Percentiles rank a stretch among this genome's conserved stretches.
phyloP scores from a whole-genome alignment of 352 stramenopile species.

The Pythium dissotocum region DNA sequence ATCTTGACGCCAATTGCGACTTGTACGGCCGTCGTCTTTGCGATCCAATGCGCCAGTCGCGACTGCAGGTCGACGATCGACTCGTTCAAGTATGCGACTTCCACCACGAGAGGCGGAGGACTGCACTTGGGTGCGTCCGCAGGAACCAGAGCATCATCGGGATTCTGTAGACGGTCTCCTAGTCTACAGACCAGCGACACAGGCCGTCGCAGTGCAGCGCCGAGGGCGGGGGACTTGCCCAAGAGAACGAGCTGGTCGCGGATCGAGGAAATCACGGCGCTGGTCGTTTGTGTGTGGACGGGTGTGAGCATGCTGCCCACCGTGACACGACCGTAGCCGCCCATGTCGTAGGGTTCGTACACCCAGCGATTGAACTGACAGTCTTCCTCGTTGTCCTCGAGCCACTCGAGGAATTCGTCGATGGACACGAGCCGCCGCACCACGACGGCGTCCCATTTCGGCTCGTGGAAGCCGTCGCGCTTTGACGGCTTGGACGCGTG shows the following conservation, averaged over 20 bases:
- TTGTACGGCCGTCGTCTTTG: conserved; percentile 1
- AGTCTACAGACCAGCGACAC: conserved; percentile 12
- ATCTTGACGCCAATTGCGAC: conserved; percentile 21
- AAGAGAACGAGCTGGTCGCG: neutral
- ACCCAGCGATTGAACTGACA: neutral
- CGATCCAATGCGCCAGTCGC: conserved; percentile 6
- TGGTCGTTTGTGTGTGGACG: neutral
- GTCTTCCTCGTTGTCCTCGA: neutral
- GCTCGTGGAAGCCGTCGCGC: neutral
- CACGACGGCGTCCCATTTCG: neutral
- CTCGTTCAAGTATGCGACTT: conserved; percentile 20
- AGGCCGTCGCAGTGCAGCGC: neutral
- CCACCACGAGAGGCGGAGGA: conserved; percentile 18
- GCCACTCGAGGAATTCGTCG: neutral
- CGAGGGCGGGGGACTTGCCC: neutral
- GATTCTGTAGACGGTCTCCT: conserved; percentile 3
- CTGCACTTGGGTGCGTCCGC: conserved; percentile 10
- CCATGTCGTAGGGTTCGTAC: neutral
- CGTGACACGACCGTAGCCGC: neutral
- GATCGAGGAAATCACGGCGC: neutral
- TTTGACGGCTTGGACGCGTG: neutral
- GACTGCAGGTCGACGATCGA: conserved; percentile 1
- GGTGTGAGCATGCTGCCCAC: neutral
- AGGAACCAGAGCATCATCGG: conserved; percentile 17
- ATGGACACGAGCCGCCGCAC: neutral